Evolutionary conservation across 2,329 filamentous ascomycete species (phyloP).

Genomic region (Pseudogymnoascus sp.): DNA sequence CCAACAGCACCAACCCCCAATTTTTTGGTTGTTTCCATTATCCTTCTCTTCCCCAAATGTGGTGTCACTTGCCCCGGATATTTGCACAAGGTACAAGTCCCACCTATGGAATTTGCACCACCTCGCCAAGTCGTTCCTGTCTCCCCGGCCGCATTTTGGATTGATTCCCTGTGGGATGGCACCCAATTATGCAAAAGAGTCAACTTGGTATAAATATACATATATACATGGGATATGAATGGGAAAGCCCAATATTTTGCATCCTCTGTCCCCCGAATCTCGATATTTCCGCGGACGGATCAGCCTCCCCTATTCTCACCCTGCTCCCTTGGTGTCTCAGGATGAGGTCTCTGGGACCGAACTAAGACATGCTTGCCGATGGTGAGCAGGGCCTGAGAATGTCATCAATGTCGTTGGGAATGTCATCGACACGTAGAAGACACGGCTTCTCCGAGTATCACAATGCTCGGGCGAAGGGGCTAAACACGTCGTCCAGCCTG

Average conservation of each 20-base stretch:
- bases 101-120: not conserved
- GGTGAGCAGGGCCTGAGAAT: not conserved
- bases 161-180: not conserved
- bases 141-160: not conserved
- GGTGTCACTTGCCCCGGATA: constrained; percentile 5
- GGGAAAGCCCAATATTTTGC: not conserved
- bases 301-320: not conserved
- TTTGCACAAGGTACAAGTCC: not conserved
- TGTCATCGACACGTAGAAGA: not conserved
- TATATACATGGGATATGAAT: not conserved
- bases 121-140: not conserved
- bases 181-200: not conserved
- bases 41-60: constrained; percentile 6
- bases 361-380: not conserved
- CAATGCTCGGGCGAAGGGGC: not conserved
- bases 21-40: constrained; percentile 3
- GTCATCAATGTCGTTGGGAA: not conserved
- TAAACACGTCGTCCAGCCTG: not conserved
- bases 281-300: not conserved
- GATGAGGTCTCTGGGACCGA: not conserved
- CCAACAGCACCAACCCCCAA: not conserved
- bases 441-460: not conserved
- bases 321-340: not conserved
- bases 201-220: not conserved
- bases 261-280: not conserved